Conservation (phyloP, 169 alveolate genomes). For the Plasmodium chabaudi region DNA sequence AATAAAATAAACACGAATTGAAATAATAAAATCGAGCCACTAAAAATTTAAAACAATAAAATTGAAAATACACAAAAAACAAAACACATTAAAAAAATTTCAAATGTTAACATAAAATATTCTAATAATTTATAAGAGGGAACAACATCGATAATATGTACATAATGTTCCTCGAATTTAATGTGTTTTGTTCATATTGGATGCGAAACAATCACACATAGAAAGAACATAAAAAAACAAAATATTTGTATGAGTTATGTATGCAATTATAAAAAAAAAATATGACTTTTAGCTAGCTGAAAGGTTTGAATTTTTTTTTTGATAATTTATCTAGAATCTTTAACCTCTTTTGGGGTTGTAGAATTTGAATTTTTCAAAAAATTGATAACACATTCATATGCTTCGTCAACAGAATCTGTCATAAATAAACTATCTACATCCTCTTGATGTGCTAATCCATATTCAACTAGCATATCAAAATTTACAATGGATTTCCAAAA, state of each 20-base stretch:
- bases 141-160: too few species aligned
- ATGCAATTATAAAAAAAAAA: not conserved
- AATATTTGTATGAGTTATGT: not conserved
- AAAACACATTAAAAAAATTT: too few species aligned
- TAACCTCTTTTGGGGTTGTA: not conserved
- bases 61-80: too few species aligned
- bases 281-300: not conserved
- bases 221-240: too few species aligned
- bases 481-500: conserved; percentile 76
- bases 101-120: too few species aligned
- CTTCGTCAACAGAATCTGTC: conserved; percentile 62
- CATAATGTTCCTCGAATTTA: too few species aligned
- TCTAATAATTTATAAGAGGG: too few species aligned
- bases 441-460: conserved; percentile 50
- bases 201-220: too few species aligned
- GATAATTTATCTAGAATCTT: not conserved
- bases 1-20: too few species aligned
- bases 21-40: too few species aligned
- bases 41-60: too few species aligned
- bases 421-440: conserved; percentile 45
- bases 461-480: conserved; percentile 64
- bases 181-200: too few species aligned
- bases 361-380: conserved; percentile 30
- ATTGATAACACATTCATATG: conserved; percentile 34
- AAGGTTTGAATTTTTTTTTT: not conserved